Evolutionary conservation across 371 early-diverging fungal genomes (phyloP), one percentile per base, ranked within the genome.

Genomic region (Lichtheimia ramosa): DNA sequence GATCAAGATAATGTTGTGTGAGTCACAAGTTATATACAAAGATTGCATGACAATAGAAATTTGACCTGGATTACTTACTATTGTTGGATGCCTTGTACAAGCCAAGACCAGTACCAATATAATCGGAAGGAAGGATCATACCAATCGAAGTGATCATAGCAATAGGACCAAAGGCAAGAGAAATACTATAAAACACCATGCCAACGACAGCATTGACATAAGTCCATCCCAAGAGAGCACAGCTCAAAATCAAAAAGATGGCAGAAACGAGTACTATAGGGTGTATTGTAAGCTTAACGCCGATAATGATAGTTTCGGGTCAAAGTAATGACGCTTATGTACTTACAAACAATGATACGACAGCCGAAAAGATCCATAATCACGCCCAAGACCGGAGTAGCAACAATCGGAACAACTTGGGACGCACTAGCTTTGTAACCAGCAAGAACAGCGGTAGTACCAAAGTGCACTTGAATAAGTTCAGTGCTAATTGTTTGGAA

Each of bases 401-500:
- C 77, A 5, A 82, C 73, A 39, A 85, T 82, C 7, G 87, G 87
- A 1, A 84, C 64, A 13, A 71, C 67, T 54, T 78, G 73, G 25
- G 82, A 75, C 6, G 83, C 74, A 58, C 80, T 77, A 2, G 83
- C 75, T 8, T 74, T 74, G 58, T 81, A 86, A 40, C 83, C 84
- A 12, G 84, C 82, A 28, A 83, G 58, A 10, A 63, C 58, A 16
- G 63, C 55, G 8, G 57, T 61, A 5, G 65, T 68, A 51, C 72
- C 71, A 57, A 77, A 83, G 16, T 79, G 80, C 16, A 64, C 60
- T 14, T 64, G 43, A 20, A 82, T 62, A 13, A 78, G 59, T 46
- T 83, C 83, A 58, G 81, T 75, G 39, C 73, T 70, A 51, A 82
- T 82, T 4, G 75, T 74, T 54, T 83, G 75, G 76, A 85, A 83